Percentiles rank a stretch among this genome's conserved stretches.
phyloP scores from a whole-genome alignment of 805 yeast genomes.

The Hanseniaspora meyeri region DNA sequence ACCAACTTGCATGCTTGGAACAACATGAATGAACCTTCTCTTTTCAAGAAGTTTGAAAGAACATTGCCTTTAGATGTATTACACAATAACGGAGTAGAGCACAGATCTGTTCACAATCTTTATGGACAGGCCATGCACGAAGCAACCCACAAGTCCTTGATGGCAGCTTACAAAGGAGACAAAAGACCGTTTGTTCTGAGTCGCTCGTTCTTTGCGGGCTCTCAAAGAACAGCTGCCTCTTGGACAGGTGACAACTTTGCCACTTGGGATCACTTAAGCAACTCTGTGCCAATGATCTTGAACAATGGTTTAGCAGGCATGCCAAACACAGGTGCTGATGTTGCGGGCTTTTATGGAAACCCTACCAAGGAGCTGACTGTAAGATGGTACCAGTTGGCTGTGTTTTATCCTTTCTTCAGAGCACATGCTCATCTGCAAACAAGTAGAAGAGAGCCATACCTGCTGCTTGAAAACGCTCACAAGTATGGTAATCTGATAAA shows the following conservation, averaged over 20 bases:
- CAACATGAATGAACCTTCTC: constrained; percentile 96
- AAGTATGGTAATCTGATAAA: constrained; percentile 46
- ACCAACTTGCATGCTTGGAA: constrained; percentile 81
- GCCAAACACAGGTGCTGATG: constrained; percentile 94
- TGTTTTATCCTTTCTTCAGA: constrained; percentile 92
- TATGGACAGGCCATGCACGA: constrained; percentile 74
- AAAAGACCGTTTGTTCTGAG: constrained; percentile 81
- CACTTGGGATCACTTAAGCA: constrained; percentile 72
- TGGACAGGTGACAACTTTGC: constrained; percentile 98
- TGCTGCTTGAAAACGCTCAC: constrained; percentile 53
- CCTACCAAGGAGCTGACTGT: constrained; percentile 69
- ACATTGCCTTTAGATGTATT: constrained; percentile 70
- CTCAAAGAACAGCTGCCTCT: constrained; percentile 82
- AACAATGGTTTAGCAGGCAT: constrained; percentile 70
- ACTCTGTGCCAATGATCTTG: constrained; percentile 77
- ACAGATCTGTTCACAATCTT: constrained; percentile 79
- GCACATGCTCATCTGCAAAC: constrained; percentile 95
- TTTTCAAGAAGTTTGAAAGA: constrained; percentile 91
- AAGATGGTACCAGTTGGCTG: constrained; percentile 93
- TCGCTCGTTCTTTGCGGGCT: constrained; percentile 78
- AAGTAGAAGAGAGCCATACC: constrained; percentile 83
- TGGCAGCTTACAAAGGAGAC: constrained; percentile 34
- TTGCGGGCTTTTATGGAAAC: constrained; percentile 91
- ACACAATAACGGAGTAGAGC: constrained; percentile 75
- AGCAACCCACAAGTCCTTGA: constrained; percentile 59